Evolutionary conservation across 345 rosid species (phyloP), one percentile per base, ranked within the genome.

Genomic region (Cardamine occulta): DNA sequence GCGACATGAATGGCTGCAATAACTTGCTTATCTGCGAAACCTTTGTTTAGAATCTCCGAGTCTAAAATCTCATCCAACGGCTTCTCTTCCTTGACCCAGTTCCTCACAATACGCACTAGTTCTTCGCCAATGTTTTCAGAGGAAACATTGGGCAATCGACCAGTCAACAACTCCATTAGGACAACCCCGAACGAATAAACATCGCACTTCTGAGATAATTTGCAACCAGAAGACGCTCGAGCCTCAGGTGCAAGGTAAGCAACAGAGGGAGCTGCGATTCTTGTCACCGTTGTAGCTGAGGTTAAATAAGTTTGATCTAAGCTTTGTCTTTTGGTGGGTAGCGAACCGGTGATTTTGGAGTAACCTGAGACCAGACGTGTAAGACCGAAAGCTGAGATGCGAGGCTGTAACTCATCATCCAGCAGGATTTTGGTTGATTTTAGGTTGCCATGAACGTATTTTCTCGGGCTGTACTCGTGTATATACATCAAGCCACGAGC

Each of bases 341-440:
- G 63, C 23, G 70, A 73, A 68, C 77, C 73, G 1, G 84, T 63
- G 28, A 82, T 63, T 37, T 80, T 89, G 1, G 87, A 68, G 60
- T 86, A 66, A 15, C 83, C 76, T 0, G 93, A 81, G 65, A 84
- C 82, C 2, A 95, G 83, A 59, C 91, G 90, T 14, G 76, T 70
- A 26, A 92, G 88, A 14, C 97, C 97, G 7, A 90, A 90, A 24
- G 97, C 89, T 0, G 94, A 90, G 76, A 95, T 82, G 72, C 79
- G 80, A 77, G 99, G 97, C 66, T 84, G 96, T 37, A 86, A 79
- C 39, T 95, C 97, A 62, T 88, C 90, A 37, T 87, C 96, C 1
- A 95, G 97, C 45, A 95, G 87, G 83, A 95, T 82, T 74, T 95
- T 95, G 1, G 96, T 86, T 13, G 96, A 87, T 74, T 90, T 92